Evolutionary conservation across 2,329 filamentous ascomycete species (phyloP).

Genomic region (Beauveria varroae): DNA sequence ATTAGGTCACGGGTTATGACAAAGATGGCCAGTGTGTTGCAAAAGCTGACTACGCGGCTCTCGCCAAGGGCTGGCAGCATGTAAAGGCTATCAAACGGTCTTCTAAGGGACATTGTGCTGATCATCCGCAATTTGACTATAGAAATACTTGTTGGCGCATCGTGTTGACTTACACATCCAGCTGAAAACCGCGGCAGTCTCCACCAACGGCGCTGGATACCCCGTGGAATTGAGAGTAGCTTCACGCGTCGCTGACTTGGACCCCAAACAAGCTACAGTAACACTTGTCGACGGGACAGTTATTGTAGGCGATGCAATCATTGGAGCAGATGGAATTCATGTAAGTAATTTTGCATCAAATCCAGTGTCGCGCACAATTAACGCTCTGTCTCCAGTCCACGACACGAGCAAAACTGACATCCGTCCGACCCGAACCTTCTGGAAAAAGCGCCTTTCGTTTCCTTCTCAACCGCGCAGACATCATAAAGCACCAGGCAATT

Average conservation of each 20-base stretch:
- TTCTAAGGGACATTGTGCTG: background rate
- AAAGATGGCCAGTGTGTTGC: background rate
- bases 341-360: background rate
- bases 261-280: background rate
- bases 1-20: background rate
- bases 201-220: background rate
- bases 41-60: background rate
- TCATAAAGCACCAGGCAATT: conserved; percentile 39
- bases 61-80: background rate
- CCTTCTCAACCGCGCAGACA: conserved; percentile 39
- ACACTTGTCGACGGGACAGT: background rate
- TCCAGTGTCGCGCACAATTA: background rate
- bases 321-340: background rate
- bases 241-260: background rate
- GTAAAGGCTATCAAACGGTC: background rate
- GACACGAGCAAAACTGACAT: background rate
- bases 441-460: background rate
- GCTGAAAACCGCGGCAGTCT: background rate
- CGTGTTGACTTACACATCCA: background rate
- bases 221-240: background rate
- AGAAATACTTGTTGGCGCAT: background rate
- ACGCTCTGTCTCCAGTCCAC: background rate
- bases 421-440: background rate
- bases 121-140: background rate
- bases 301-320: background rate